Evolutionary conservation across 371 early-diverging fungal genomes (phyloP).

Genomic region (Apophysomyces trapeziformis): DNA sequence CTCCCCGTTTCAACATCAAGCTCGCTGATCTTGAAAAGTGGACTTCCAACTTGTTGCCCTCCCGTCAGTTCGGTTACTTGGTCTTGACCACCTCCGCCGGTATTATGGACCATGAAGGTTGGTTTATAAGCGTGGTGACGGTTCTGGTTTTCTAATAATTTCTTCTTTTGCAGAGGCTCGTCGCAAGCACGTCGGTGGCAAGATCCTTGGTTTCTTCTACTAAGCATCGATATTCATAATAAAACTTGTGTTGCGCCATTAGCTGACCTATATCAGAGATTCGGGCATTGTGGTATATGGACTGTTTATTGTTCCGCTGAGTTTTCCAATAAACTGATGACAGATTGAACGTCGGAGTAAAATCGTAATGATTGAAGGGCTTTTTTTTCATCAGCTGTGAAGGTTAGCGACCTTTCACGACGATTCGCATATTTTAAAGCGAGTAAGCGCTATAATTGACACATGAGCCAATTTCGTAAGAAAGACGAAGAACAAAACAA

Average conservation of each 20-base stretch:
- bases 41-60: conserved; percentile 97
- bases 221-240: conserved; percentile 28
- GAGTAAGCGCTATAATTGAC: neutral
- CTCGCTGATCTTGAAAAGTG: conserved; percentile 95
- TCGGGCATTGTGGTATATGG: conserved; percentile 1
- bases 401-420: conserved; percentile 8
- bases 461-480: conserved; percentile 4
- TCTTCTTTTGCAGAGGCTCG: conserved; percentile 76
- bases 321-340: conserved; percentile 16
- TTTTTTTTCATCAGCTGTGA: conserved; percentile 25
- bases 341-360: conserved; percentile 28
- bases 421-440: conserved; percentile 6
- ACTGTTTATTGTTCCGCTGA: neutral
- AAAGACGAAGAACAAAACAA: neutral
- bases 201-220: conserved; percentile 92
- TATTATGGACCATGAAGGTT: conserved; percentile 97
- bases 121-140: no score
- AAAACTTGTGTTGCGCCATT: conserved; percentile 10
- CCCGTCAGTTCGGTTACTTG: conserved; percentile 99
- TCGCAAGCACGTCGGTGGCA: conserved; percentile 98
- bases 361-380: conserved; percentile 31
- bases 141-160: no score
- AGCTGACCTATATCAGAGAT: neutral
- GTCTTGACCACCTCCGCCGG: conserved; percentile 97
- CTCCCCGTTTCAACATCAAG: conserved; percentile 98